Evolutionary conservation across 306 rosid species (phyloP).

Genomic region (Morella rubra): DNA sequence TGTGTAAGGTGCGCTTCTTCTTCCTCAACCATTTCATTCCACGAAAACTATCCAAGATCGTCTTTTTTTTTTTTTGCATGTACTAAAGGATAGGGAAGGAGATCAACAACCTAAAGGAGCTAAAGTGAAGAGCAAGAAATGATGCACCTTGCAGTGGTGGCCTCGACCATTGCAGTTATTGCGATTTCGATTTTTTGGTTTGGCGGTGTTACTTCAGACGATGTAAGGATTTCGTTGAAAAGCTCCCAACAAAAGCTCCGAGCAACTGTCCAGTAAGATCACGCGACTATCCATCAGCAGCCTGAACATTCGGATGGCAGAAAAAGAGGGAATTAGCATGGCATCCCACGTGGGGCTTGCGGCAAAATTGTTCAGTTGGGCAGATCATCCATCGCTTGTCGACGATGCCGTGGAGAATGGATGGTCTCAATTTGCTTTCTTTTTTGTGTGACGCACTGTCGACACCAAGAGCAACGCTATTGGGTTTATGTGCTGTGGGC

Average conservation of each 20-base stretch:
- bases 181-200: slow-evolving; percentile 13
- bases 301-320: slow-evolving; percentile 34
- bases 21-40: slow-evolving; percentile 4
- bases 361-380: slow-evolving; percentile 65
- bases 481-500: slow-evolving; percentile 54
- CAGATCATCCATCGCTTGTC: slow-evolving; percentile 62
- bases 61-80: neutral
- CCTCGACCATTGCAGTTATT: slow-evolving; percentile 22
- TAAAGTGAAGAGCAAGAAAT: slow-evolving; percentile 31
- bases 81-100: slow-evolving; percentile 5
- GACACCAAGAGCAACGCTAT: slow-evolving; percentile 49
- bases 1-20: neutral
- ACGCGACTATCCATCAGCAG: slow-evolving; percentile 23
- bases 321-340: slow-evolving; percentile 37
- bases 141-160: slow-evolving; percentile 37
- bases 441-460: slow-evolving; percentile 34
- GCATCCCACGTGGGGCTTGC: slow-evolving; percentile 49
- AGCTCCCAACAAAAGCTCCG: slow-evolving; percentile 25
- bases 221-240: neutral
- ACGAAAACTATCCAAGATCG: neutral
- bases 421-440: slow-evolving; percentile 85
- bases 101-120: neutral
- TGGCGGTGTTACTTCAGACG: slow-evolving; percentile 24
- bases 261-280: slow-evolving; percentile 23
- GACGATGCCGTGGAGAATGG: slow-evolving; percentile 91